These are phyloP conservation scores for Lepidium sativum DNA, from an alignment of 345 rosid species.

Conservation along the genomic window DNA sequence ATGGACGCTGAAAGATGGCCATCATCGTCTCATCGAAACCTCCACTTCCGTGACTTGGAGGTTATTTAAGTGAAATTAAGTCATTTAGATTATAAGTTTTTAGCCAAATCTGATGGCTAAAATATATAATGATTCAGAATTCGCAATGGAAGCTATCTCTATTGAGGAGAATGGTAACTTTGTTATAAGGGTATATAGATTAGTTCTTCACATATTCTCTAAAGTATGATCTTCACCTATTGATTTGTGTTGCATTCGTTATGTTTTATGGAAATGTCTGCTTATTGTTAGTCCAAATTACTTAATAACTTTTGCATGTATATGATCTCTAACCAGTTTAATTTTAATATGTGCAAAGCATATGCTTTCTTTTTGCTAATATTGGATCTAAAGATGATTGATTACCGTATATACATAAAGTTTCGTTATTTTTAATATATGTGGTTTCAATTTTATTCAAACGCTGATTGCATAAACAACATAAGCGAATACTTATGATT, in stretches of 20 bases:
- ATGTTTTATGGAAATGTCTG: background rate
- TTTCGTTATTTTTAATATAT: too few relatives aligned
- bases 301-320: background rate
- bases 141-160: constrained; percentile 35
- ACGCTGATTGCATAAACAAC: too few relatives aligned
- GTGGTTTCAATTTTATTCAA: too few relatives aligned
- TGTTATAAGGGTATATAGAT: constrained; percentile 51
- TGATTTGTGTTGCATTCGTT: background rate
- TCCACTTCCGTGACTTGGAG: too few relatives aligned
- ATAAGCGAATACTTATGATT: too few relatives aligned
- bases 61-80: too few relatives aligned
- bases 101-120: too few relatives aligned
- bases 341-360: background rate
- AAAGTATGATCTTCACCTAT: background rate
- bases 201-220: background rate
- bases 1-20: too few relatives aligned
- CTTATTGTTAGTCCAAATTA: background rate
- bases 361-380: too few relatives aligned
- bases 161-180: constrained; percentile 39
- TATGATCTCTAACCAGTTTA: background rate
- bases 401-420: constrained; percentile 87
- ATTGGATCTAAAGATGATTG: constrained; percentile 41
- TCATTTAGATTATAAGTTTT: too few relatives aligned
- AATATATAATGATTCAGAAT: background rate
- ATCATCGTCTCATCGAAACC: too few relatives aligned